Base-by-base conservation (phyloP, 2,329 filamentous ascomycete genomes). In the Apiospora aurea region DNA sequence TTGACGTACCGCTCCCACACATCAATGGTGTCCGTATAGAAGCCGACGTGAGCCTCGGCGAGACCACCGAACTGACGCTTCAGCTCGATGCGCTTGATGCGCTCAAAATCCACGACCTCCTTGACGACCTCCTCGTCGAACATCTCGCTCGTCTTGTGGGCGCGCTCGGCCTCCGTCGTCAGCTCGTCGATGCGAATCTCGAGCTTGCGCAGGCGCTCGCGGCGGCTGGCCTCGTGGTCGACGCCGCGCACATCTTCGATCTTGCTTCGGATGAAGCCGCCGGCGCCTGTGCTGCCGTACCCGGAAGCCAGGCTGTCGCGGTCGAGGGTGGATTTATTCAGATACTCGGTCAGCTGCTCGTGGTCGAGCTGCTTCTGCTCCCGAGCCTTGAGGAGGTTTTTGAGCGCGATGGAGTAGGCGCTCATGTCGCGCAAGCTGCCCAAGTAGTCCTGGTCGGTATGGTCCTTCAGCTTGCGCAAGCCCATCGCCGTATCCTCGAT, bases 291-390 rank as follows among this genome's bases (percentile, higher is more conserved):
- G 38, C 69, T 69, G 69, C 79, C 78, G 75, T 92, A 90, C 14
- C 91, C 90, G 0, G 90, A 90, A 11, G 87, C 87, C 2, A 97
- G 90, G 21, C 89, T 87, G 82, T 99, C 96, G 67, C 95, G 92
- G 82, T 99, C 96, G 4, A 91, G 85, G 2, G 94, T 94, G 0
- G 94, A 94, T 81, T 97, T 97, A 84, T 94, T 94, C 70, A 98
- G 93, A 82, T 98, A 98, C 80, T 98, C 96, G 41, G 95, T 97
- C 46, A 99, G 88, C 75, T 94, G 95, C 83, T 99, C 96, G 79
- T 96, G 97, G 84, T 99, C 96, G 72, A 99, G 92, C 81, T 99
- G 96, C 81, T 99, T 99, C 84, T 97, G 95, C 84, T 99, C 96
- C 47, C 96, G 92, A 1, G 94, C 94, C 82, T 97, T 97, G 75